Base-by-base conservation (phyloP, 768 basidiomycete species). In the Pulveroboletus ravenelii region DNA sequence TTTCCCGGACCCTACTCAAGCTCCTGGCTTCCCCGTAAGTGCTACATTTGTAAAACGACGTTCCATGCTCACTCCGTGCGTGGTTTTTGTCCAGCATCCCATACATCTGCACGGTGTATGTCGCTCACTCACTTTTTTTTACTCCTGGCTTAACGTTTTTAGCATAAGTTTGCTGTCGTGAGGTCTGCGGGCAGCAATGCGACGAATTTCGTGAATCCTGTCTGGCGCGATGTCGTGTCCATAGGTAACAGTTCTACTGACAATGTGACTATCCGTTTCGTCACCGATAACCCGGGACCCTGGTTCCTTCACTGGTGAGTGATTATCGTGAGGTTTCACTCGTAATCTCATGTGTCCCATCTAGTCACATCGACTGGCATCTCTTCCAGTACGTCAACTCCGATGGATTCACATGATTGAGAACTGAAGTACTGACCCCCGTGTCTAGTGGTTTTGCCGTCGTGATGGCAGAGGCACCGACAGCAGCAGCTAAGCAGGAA, bases 201-300 rank as follows among this genome's bases (percentile, higher is more conserved):
- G 6, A 46, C 61, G 30, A 75, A 75, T 58, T 74, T 66, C 32
- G 58, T 56, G 7, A 71, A 73, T 41, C 74, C 74, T 5, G 61
- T 70, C 20, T 56, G 59, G 25, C 64, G 73, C 13, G 73, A 74
- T 20, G 65, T 66, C 8, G 64, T 70, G 15, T 62, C 57, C 31
- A 47, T 62, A 0, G 68, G 67, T 12, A 41, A 12, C 3, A 36
- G 20, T 0, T 41, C 75, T 60, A 55, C 46, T 3, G 65, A 78
- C 68, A 65, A 76, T 57, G 79, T 79, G 18, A 77, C 76, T 5
- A 71, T 87, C 45, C 76, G 83, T 45, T 86, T 83, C 64, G 59
- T 66, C 23, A 84, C 83, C 1, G 78, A 87, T 54, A 87, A 87
- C 62, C 72, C 85, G 1, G 85, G 85, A 10, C 78, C 79, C 10